phyloP scores from a whole-genome alignment of 768 basidiomycete species.

The Daedalea quercina region DNA sequence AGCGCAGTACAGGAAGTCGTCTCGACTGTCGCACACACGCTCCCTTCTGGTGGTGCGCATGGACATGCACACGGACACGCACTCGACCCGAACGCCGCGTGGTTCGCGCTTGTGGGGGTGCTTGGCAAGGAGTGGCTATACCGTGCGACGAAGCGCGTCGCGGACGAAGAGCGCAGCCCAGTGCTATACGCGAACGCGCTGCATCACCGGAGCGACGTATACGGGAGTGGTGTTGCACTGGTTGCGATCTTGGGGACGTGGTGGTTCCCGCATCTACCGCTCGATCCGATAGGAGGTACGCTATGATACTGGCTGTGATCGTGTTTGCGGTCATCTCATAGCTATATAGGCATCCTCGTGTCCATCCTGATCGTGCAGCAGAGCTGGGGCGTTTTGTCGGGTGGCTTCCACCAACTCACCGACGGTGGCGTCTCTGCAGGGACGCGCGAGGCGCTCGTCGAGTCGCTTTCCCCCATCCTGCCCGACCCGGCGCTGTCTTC shows the following conservation, averaged over 20 bases:
- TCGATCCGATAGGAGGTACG: constrained; percentile 92
- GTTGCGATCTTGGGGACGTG: constrained; percentile 89
- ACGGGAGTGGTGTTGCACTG: constrained; percentile 87
- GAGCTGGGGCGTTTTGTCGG: constrained; percentile 57
- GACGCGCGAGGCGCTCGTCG: constrained; percentile 47
- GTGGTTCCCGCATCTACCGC: constrained; percentile 74
- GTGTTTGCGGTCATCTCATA: not conserved
- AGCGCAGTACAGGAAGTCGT: constrained; percentile 60
- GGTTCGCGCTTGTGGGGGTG: constrained; percentile 85
- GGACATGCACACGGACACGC: constrained; percentile 44
- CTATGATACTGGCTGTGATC: not conserved
- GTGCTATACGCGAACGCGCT: constrained; percentile 94
- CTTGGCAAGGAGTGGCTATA: constrained; percentile 91
- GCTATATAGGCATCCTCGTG: constrained; percentile 69
- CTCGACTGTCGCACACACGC: constrained; percentile 42
- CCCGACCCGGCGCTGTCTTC: constrained; percentile 22
- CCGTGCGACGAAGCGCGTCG: constrained; percentile 81
- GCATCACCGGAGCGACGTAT: constrained; percentile 96
- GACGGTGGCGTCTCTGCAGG: constrained; percentile 69
- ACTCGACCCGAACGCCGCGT: constrained; percentile 91
- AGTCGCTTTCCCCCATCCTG: constrained; percentile 50
- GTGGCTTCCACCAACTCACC: constrained; percentile 75
- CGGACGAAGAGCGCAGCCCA: constrained; percentile 84
- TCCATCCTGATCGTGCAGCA: constrained; percentile 84
- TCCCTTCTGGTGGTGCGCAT: constrained; percentile 41